Conservation (phyloP, 345 rosid species). For the Pseudoturritis turrita region DNA sequence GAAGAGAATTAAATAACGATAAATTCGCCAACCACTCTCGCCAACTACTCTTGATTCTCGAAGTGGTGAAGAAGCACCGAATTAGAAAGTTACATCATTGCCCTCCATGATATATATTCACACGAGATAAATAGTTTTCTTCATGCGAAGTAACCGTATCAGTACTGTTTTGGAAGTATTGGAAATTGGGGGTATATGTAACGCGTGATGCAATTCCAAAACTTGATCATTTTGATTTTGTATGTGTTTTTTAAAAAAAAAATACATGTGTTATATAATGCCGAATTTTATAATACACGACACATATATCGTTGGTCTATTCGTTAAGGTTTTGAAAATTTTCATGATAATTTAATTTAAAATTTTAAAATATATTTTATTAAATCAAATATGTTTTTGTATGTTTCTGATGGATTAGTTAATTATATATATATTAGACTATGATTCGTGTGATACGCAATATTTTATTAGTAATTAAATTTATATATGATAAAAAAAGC, state of each 20-base stretch:
- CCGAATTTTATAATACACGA: not conserved
- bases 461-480: too few relatives aligned
- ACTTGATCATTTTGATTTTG: not conserved
- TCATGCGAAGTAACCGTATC: not conserved
- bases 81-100: not conserved
- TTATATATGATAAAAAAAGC: too few relatives aligned
- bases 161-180: not conserved
- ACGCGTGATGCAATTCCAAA: not conserved
- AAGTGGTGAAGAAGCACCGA: not conserved
- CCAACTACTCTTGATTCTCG: not conserved
- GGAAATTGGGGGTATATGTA: not conserved
- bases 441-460: too few relatives aligned
- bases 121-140: slow-evolving; percentile 11
- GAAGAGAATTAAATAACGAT: not conserved
- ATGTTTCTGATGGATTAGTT: not conserved
- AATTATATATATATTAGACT: too few relatives aligned
- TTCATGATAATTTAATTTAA: not conserved
- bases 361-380: not conserved
- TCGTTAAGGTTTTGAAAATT: not conserved
- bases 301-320: not conserved
- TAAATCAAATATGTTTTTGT: not conserved
- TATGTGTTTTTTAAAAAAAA: not conserved
- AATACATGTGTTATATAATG: not conserved
- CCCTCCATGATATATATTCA: not conserved
- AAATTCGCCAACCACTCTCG: not conserved